Percentiles rank a stretch among this genome's conserved stretches.
Evolutionary conservation across 1,284 basidiomycete genomes (phyloP).

Genomic region (Melampsora americana): DNA sequence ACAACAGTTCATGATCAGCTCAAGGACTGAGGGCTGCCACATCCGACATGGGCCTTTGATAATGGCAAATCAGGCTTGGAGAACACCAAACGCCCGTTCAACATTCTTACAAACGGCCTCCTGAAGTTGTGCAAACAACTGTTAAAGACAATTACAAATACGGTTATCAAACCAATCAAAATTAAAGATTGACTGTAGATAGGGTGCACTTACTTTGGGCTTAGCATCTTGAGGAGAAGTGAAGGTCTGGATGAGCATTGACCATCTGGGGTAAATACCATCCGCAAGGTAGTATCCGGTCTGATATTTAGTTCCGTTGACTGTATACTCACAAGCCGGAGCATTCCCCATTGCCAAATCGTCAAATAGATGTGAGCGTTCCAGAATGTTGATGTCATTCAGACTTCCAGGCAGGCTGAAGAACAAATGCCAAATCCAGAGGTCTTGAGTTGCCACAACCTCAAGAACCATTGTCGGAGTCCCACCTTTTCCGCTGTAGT

Average conservation of each 20-base stretch:
- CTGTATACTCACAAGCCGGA: neutral
- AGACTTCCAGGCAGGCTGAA: no score
- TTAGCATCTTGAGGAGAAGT: neutral
- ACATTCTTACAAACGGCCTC: constrained; percentile 7
- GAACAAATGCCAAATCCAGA: constrained; percentile 23
- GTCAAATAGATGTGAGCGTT: constrained; percentile 3
- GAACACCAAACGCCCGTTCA: constrained; percentile 21
- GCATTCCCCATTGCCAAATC: neutral
- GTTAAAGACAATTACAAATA: no score
- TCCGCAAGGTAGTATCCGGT: neutral
- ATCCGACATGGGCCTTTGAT: neutral
- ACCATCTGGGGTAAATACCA: constrained; percentile 16
- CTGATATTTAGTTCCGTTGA: neutral
- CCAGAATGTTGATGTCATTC: constrained; percentile 12
- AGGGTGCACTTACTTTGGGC: no score
- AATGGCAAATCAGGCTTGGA: constrained; percentile 11
- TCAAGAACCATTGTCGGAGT: no score
- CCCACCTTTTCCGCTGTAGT: neutral
- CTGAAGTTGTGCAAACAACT: constrained; percentile 11
- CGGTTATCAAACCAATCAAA: no score
- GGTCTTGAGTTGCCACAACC: constrained; percentile 15
- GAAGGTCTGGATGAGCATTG: neutral
- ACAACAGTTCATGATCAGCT: constrained; percentile 10
- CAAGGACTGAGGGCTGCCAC: neutral
- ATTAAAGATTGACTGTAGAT: no score